Evolutionary conservation across 331 rosid species (phyloP).

Genomic region (Malus hybrid): DNA sequence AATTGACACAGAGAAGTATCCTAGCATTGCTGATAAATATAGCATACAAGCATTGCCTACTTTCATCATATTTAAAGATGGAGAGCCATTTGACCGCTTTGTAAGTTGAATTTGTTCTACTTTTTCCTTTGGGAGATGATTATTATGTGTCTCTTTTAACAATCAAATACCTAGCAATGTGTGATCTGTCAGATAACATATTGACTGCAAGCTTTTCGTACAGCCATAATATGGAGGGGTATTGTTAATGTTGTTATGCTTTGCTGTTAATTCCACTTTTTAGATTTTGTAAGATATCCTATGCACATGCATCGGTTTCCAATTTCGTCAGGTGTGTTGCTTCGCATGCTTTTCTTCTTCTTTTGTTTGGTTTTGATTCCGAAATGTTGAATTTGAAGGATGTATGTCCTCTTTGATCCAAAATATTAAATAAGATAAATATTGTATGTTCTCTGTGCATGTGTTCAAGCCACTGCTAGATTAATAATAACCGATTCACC

Average conservation of each 20-base stretch:
- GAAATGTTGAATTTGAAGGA: background rate
- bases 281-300: background rate
- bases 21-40: conserved; percentile 70
- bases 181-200: background rate
- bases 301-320: background rate
- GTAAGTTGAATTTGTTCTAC: conserved; percentile 42
- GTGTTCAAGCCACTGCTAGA: background rate
- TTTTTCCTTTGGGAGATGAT: background rate
- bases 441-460: background rate
- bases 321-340: background rate
- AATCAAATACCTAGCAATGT: background rate
- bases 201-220: background rate
- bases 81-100: conserved; percentile 68
- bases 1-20: conserved; percentile 93
- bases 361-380: background rate
- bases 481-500: too few species aligned
- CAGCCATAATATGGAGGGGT: background rate
- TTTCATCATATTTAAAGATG: conserved; percentile 88
- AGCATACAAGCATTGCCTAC: conserved; percentile 83
- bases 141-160: background rate
- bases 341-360: background rate
- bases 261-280: background rate
- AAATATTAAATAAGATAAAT: background rate
- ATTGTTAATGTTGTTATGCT: background rate
- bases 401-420: background rate